These are phyloP conservation scores for Magnolia changhungtana DNA, from an alignment of 164 flowering plant genomes.

Conservation along the genomic window DNA sequence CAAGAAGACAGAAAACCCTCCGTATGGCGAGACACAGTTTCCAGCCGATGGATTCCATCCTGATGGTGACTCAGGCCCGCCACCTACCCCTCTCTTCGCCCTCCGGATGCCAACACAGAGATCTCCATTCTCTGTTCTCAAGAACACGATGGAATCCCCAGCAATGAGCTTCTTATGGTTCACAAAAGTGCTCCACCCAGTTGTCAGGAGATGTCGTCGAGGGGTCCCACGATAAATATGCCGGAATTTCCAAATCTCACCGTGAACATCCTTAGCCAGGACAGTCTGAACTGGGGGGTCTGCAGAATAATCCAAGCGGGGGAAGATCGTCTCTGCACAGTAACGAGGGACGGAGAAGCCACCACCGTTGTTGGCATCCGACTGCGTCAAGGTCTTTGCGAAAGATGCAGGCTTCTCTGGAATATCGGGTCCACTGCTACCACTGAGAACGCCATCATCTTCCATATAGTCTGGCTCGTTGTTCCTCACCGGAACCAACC, in stretches of 20 bases:
- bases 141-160: conserved; percentile 89
- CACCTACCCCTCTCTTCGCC: conserved; percentile 59
- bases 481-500: conserved; percentile 42
- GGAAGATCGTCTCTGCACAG: conserved; percentile 97
- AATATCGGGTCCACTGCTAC: conserved; percentile 23
- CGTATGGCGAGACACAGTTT: conserved; percentile 36
- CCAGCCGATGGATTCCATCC: conserved; percentile 55
- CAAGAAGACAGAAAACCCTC: conserved; percentile 49
- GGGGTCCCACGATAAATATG: conserved; percentile 98
- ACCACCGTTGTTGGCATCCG: conserved; percentile 98
- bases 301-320: conserved; percentile 73
- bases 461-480: conserved; percentile 27
- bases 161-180: conserved; percentile 95
- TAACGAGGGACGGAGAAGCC: conserved; percentile 96
- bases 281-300: conserved; percentile 95
- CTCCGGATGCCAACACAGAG: conserved; percentile 93
- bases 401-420: conserved; percentile 71
- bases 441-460: conserved; percentile 31
- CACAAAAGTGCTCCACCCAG: conserved; percentile 97
- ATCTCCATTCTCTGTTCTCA: conserved; percentile 75
- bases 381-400: conserved; percentile 91
- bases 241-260: conserved; percentile 85
- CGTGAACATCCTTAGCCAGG: conserved; percentile 90
- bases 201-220: conserved; percentile 84
- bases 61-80: conserved; percentile 36